Base-by-base conservation (phyloP, 75 land plant species). In the Selaginella moellendorffii region DNA sequence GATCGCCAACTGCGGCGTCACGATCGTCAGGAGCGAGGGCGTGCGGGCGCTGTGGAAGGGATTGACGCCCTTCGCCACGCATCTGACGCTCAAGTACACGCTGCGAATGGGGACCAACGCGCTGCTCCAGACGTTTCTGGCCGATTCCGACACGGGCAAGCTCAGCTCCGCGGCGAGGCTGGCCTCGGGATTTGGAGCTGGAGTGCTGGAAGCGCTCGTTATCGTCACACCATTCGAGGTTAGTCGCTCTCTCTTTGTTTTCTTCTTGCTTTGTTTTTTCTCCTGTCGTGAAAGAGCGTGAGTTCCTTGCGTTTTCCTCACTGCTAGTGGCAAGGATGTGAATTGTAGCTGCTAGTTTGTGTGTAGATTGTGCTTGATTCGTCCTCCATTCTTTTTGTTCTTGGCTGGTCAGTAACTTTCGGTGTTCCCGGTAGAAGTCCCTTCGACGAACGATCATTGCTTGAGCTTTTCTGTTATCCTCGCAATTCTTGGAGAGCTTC, bases 141-240 rank as follows among this genome's bases (percentile, higher is more conserved):
- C 78, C 67, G 96, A 93, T 59, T 22, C 78, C 27, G 18, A 72
- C 58, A 86, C 87, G 1, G 87, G 97, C 0, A 65, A 77, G 23
- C 24, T 91, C 14, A 82, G 80, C 52, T n/a, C 71, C 24, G 71
- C 36, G 10, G 85, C 75, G 9, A 59, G 97, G 25, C 2, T 87
- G 1, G 54, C 66, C 0, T 62, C 92, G 52, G 97, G 97, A 0
- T 91, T 91, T 53, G 92, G 97, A 2, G 92, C 97, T 28, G 97
- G 97, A 1, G 92, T 91, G 24, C 76, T 87, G 53, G 92, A 91
- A 53, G 98, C 98, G 26, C 79, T 93, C n/a, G 68, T 73, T 25
- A 82, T 93, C 62, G 96, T 88, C 29, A 93, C 96, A 5, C 96
- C 98, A 9, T 88, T 93, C 64, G 96, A 93, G 96, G 98, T 83